These are phyloP conservation scores for Nepenthes gracilis DNA, from an alignment of 148 eudicot genomes.

Conservation along the genomic window DNA sequence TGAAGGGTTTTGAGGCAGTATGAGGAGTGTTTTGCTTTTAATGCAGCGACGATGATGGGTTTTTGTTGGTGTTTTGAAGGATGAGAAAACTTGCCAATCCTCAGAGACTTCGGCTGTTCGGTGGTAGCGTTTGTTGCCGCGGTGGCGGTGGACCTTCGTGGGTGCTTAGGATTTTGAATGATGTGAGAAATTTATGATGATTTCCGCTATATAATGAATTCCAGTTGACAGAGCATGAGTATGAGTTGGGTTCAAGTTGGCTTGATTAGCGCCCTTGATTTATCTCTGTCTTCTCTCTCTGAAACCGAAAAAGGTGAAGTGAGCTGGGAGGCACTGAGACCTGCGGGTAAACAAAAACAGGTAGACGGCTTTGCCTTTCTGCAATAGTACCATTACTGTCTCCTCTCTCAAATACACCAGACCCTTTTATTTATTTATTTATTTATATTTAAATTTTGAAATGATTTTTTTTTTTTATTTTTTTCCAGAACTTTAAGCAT, in stretches of 20 bases:
- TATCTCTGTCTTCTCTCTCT: slow-evolving; percentile 2
- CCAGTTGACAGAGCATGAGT: background rate
- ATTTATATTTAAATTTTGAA: no score
- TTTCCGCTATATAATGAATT: background rate
- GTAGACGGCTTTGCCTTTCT: background rate
- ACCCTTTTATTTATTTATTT: background rate
- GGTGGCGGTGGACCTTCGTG: no score
- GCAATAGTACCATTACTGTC: background rate
- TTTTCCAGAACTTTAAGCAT: no score
- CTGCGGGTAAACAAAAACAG: background rate
- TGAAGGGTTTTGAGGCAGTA: background rate
- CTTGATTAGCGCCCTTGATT: slow-evolving; percentile 41
- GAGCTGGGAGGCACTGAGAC: slow-evolving; percentile 25
- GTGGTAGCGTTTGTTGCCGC: no score
- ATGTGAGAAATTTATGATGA: background rate
- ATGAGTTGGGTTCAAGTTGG: slow-evolving; percentile 34
- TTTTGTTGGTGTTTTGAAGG: background rate
- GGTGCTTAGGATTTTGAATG: no score
- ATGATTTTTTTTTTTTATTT: no score
- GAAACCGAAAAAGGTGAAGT: slow-evolving; percentile 2
- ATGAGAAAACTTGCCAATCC: background rate
- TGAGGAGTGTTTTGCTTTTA: background rate
- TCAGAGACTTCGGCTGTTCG: no score
- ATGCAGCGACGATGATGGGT: background rate
- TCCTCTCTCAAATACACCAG: background rate